phyloP scores from a whole-genome alignment of 371 early-diverging fungal genomes.

The Blyttiomyces sp. region DNA sequence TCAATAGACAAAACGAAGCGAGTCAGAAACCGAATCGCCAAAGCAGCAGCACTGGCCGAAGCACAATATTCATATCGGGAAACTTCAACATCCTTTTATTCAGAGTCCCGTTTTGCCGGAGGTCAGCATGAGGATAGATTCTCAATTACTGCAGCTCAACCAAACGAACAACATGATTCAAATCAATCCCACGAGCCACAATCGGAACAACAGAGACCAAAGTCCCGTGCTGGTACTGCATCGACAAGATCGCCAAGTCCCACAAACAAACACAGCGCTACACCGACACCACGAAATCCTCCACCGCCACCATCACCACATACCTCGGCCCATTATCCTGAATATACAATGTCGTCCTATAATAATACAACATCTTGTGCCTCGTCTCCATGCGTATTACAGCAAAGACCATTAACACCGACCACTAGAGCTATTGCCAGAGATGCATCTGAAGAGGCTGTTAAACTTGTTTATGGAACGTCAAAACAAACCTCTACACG shows the following conservation, averaged over 20 bases:
- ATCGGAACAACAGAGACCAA: slow-evolving; percentile 8
- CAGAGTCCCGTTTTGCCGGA: too few species aligned
- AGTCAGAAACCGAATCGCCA: slow-evolving; percentile 2
- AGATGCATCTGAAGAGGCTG: slow-evolving; percentile 5
- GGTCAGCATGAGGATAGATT: background rate
- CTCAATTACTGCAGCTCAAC: background rate
- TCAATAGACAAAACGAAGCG: slow-evolving; percentile 30
- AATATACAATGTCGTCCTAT: background rate
- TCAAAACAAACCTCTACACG: too few species aligned
- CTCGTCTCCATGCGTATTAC: slow-evolving; percentile 4
- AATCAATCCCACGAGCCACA: slow-evolving; percentile 11
- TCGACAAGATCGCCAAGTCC: background rate
- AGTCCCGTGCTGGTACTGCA: slow-evolving; percentile 7
- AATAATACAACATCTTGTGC: slow-evolving; percentile 2
- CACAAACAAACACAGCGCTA: background rate
- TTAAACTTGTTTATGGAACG: too few species aligned
- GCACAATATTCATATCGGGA: background rate
- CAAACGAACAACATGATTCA: slow-evolving; percentile 1
- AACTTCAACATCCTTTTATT: too few species aligned
- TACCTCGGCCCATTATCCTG: background rate
- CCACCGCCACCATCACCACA: background rate
- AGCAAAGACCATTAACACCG: slow-evolving; percentile 5
- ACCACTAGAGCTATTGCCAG: slow-evolving; percentile 6
- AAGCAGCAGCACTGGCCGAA: background rate
- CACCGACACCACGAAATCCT: background rate